Evolutionary conservation across 2,329 filamentous ascomycete genomes (phyloP), one percentile per base, ranked within the genome.

Genomic region (Paecilomyces sp.): DNA sequence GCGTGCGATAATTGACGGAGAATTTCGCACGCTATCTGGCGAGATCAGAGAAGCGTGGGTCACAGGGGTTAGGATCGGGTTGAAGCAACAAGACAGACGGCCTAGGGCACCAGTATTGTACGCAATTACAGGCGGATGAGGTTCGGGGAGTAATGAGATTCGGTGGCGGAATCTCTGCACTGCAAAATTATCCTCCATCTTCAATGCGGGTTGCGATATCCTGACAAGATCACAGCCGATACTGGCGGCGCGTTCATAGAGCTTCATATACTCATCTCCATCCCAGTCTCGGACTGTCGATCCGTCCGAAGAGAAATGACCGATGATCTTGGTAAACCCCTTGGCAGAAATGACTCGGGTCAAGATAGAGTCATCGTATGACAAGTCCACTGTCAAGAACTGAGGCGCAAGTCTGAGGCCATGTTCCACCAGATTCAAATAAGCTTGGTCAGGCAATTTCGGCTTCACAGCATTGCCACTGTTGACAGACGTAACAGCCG

Each of bases 101-200:
- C 88, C 88, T 3, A 84, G 73, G 6, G 77, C 71, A 0, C 87
- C 88, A 0, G 85, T 85, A 64, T 89, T 89, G 72, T 87, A 89
- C 9, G 83, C 81, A 24, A 88, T 83, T 1, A 89, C 60, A 0
- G 86, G 84, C 13, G 85, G 72, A 5, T 74, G 74, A 0, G 75
- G 73, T 0, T 76, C 75, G 0, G 76, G 71, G 2, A 80, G 68
- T 12, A 72, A 72, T 54, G 76, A 74, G 3, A 85, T 76, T 15
- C 78, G 76, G 36, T 80, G 77, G 60, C 82, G 81, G 30, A 89
- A 79, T 11, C 78, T 77, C 33, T 83, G 78, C 15, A 88, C 79
- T 2, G 83, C 82, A 56, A 86, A 82, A 61, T 88, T 88, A 64
- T 90, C 87, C 13, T 83, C 79, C n/a, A 85, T 76, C 1, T 76